Base-by-base conservation (phyloP, 108 stramenopile species). In the Skeletonema costatum region DNA sequence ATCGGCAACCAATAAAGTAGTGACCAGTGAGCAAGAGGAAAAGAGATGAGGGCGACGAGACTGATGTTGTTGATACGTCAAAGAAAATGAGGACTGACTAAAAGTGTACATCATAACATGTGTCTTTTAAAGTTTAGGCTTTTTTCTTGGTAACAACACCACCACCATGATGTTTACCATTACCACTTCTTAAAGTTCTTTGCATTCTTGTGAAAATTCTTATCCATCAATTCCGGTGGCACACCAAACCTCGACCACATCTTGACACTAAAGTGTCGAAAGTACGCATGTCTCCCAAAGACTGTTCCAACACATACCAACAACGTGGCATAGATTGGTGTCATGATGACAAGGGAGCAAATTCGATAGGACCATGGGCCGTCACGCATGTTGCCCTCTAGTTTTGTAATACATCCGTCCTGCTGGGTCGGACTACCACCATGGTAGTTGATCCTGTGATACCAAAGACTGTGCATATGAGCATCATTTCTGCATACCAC, bases 231-330 rank as follows among this genome's bases (percentile, higher is more conserved):
- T 59, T 92, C 92, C 10, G 92, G 91, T 3, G 95, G 95, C 30
- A 96, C 87, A 3, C 95, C 95, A 81, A 96, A 96, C 21, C 95
- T 74, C 66, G 76, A 85, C 70, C 90, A 93, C 90, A 96, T 96
- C 76, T 90, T 94, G 53, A 96, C 95, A 33, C 89, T 86, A 81
- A 96, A 96, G 70, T 91, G 90, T 25, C 90, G 83, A 68, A 96
- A 96, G 62, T 96, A 96, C 32, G 80, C 80, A 72, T 96, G 95
- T 53, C 95, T 64, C 14, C 95, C 93, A 84, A 92, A 93, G 2
- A 90, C 63, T 9, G 95, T 96, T 12, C 94, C 94, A 14, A 95
- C 89, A 32, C 78, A 13, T 5, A 93, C 89, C 13, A 95, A 70
- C 2, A 95, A 73, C 0, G 87, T 77, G 0, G 93, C 84, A 73